Base-by-base conservation (phyloP, 1,284 basidiomycete species). In the Ustilago nuda region DNA sequence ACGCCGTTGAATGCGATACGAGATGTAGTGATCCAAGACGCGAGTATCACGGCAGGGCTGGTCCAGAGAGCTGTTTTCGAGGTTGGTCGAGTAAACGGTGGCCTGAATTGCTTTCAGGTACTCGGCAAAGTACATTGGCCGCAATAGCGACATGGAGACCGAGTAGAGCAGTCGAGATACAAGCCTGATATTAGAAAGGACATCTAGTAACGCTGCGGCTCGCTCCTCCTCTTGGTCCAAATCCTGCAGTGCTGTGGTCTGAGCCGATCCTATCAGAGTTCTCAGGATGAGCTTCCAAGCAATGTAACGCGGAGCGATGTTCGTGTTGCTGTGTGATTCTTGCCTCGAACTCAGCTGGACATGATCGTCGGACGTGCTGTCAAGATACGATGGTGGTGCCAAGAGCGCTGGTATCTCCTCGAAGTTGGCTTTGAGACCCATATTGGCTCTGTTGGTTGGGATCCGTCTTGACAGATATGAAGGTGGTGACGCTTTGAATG, bases 11-110 rank as follows among this genome's bases (percentile, higher is more conserved):
- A 77, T 66, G 27, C 70, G 57, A 15, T 69, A 72, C 13, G 66
- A 65, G 54, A 77, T 64, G 63, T 69, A 77, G 55, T 73, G 74
- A 39, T 77, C 74, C 4, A 77, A 61, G 12, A 72, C 74, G 30
- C 74, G 70, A 4, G 56, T 66, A 27, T 77, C 74, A 0, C 74
- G 62, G 23, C 61, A 56, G 1, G 70, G 63, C 4, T 17, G 64
- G 23, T 71, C 64, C 30, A 71, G 61, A 1, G 43, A 17, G 35
- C 35, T 46, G 4, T 11, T 19, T 13, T 2, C 41, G 35, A 72
- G 60, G 32, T 65, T 66, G 60, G 66, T 70, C 23, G 70, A 69
- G 37, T 69, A 72, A 37, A 72, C 57, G 4, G 70, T 72, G 3
- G 66, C 45, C 3, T 53, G 56, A 30, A 77, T 60, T 17, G 60